These are phyloP conservation scores for Musa beccarii DNA, from an alignment of 176 grass and related monocot genomes.

Conservation along the genomic window DNA sequence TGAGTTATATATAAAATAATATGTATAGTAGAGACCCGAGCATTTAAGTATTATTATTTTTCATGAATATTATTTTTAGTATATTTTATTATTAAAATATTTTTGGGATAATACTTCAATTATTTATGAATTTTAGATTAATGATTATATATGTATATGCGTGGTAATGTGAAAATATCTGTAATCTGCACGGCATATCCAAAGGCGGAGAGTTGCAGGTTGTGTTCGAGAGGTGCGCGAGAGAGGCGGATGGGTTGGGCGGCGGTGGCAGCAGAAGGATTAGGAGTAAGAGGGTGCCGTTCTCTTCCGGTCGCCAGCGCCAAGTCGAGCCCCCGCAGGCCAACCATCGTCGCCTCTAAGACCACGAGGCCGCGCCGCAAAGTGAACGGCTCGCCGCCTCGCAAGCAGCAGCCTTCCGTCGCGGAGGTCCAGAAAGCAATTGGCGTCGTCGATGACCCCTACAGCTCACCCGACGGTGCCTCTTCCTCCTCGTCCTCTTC, in stretches of 20 bases:
- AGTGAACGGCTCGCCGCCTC: background rate
- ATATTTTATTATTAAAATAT: too few species aligned
- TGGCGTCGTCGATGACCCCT: constrained; percentile 35
- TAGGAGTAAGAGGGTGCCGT: background rate
- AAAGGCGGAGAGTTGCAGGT: background rate
- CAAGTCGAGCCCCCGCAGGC: background rate
- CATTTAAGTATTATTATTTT: too few species aligned
- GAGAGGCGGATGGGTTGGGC: background rate
- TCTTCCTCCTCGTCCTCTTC: constrained; percentile 31
- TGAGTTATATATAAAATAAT: too few species aligned
- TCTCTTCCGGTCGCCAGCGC: background rate
- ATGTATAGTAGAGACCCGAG: too few species aligned
- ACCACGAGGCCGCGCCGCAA: background rate
- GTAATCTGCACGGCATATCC: background rate
- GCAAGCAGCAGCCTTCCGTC: constrained; percentile 36
- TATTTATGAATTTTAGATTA: too few species aligned
- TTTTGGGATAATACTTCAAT: too few species aligned
- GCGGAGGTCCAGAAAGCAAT: constrained; percentile 67
- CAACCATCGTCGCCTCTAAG: background rate
- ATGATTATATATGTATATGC: too few species aligned
- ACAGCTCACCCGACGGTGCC: background rate
- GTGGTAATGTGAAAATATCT: too few species aligned
- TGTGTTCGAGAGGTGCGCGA: background rate
- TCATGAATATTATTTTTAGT: too few species aligned
- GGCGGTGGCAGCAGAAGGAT: background rate